A percentile compares a stretch with the other conserved stretches of the same genome.
Evolutionary conservation across 805 yeast genomes (phyloP).

Genomic region (Dipodascopsis tothii): DNA sequence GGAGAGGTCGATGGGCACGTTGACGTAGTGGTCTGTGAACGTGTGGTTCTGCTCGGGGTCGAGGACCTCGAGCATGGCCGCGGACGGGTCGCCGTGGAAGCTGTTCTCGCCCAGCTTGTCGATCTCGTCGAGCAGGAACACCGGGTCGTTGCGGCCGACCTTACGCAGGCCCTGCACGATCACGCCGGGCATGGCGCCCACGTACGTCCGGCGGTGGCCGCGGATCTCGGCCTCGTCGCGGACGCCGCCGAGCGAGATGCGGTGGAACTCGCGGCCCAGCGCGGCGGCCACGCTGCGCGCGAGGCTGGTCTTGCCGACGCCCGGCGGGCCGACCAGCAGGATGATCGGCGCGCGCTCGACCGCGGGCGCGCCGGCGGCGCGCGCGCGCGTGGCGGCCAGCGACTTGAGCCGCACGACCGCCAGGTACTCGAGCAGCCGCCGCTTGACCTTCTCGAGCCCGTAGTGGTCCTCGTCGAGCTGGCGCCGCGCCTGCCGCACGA

Average conservation of each 20-base stretch:
- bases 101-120: constrained; percentile 64
- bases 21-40: constrained; percentile 76
- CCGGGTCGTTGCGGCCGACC: constrained; percentile 72
- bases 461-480: constrained; percentile 69
- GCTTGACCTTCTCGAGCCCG: constrained; percentile 67
- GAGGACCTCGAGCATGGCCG: constrained; percentile 77
- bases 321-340: constrained; percentile 85
- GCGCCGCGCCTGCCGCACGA: constrained; percentile 46
- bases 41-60: constrained; percentile 82
- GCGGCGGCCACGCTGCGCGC: constrained; percentile 76
- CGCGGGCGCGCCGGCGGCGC: background rate
- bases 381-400: constrained; percentile 12
- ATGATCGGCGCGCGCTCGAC: constrained; percentile 55
- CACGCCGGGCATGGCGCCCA: constrained; percentile 87
- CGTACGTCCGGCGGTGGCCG: constrained; percentile 86
- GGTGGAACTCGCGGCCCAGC: constrained; percentile 64
- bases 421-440: constrained; percentile 66
- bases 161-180: constrained; percentile 69
- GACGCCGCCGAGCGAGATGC: constrained; percentile 79
- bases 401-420: constrained; percentile 61
- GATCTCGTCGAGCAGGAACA: constrained; percentile 74
- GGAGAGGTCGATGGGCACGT: constrained; percentile 78
- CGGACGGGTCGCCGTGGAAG: constrained; percentile 79
- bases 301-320: constrained; percentile 83
- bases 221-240: constrained; percentile 83